These are phyloP conservation scores for Scutellaria minor DNA, from an alignment of 257 asterid genomes.

Conservation along the genomic window DNA sequence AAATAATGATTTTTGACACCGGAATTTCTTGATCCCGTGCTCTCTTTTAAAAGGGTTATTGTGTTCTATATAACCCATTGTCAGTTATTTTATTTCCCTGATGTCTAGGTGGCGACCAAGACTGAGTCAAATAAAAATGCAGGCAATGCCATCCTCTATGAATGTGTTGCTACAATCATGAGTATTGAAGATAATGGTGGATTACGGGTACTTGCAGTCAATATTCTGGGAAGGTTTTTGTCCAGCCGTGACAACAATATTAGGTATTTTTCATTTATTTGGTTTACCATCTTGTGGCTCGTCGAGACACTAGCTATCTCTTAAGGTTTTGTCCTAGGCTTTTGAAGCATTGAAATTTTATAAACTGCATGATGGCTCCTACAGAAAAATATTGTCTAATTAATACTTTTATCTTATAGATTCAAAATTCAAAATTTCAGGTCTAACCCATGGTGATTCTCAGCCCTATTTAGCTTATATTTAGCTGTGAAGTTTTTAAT, in stretches of 20 bases:
- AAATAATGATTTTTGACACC: constrained; percentile 18
- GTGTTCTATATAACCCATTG: constrained; percentile 24
- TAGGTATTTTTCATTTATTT: constrained; percentile 54
- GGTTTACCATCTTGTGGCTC: constrained; percentile 27
- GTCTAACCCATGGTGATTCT: constrained; percentile 16
- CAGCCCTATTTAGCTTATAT: constrained; percentile 3
- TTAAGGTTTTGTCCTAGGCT: constrained; percentile 19
- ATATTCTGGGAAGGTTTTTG: constrained; percentile 96
- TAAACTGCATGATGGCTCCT: constrained; percentile 19
- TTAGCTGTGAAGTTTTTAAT: background rate
- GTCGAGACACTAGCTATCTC: constrained; percentile 13
- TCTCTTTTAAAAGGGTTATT: constrained; percentile 12
- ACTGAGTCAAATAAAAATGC: constrained; percentile 95
- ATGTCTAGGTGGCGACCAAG: constrained; percentile 90
- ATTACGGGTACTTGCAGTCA: constrained; percentile 90
- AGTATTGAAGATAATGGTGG: constrained; percentile 96
- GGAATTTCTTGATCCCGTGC: constrained; percentile 11
- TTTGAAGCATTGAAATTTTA: constrained; percentile 20
- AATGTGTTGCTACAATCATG: constrained; percentile 95
- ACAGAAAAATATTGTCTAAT: background rate
- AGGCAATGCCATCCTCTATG: constrained; percentile 95
- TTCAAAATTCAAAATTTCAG: background rate
- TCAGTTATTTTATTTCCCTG: constrained; percentile 35
- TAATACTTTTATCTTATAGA: background rate
- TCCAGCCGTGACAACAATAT: constrained; percentile 98